A percentile compares a stretch with the other conserved stretches of the same genome.
These are phyloP conservation scores for Agapanthus africanus DNA, from an alignment of 106 monocot species.

Conservation along the genomic window DNA sequence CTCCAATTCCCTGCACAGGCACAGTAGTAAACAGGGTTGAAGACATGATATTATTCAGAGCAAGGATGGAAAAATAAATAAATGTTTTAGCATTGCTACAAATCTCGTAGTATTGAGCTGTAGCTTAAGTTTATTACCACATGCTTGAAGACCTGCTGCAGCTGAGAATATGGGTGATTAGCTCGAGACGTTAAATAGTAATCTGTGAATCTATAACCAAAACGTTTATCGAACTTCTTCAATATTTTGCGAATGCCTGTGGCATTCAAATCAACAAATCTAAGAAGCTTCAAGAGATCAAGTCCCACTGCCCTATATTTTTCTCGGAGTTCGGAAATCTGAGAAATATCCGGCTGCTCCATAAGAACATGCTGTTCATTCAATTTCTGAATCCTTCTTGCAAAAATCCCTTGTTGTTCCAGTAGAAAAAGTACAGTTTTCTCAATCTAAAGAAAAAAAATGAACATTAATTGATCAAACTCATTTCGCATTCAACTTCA, in stretches of 20 bases:
- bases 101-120: background rate
- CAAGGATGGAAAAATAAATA: background rate
- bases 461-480: background rate
- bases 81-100: background rate
- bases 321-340: slow-evolving; percentile 60
- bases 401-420: slow-evolving; percentile 93
- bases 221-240: slow-evolving; percentile 93
- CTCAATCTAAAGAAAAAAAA: slow-evolving; percentile 63
- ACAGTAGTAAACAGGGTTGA: background rate
- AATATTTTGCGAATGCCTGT: slow-evolving; percentile 91
- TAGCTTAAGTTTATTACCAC: slow-evolving; percentile 49
- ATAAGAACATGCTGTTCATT: slow-evolving; percentile 50
- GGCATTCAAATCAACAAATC: slow-evolving; percentile 87
- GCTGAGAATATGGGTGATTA: slow-evolving; percentile 95
- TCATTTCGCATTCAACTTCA: slow-evolving; percentile 1
- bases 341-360: slow-evolving; percentile 42
- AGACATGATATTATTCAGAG: background rate
- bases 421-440: slow-evolving; percentile 83
- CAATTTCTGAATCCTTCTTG: slow-evolving; percentile 62
- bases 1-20: slow-evolving; percentile 62
- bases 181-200: slow-evolving; percentile 78
- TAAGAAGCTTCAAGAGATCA: slow-evolving; percentile 84
- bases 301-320: slow-evolving; percentile 52
- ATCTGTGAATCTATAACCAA: slow-evolving; percentile 89
- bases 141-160: slow-evolving; percentile 96